Evolutionary conservation across 1,284 basidiomycete genomes (phyloP).

Genomic region (Austroboletus novae-zelandiae): DNA sequence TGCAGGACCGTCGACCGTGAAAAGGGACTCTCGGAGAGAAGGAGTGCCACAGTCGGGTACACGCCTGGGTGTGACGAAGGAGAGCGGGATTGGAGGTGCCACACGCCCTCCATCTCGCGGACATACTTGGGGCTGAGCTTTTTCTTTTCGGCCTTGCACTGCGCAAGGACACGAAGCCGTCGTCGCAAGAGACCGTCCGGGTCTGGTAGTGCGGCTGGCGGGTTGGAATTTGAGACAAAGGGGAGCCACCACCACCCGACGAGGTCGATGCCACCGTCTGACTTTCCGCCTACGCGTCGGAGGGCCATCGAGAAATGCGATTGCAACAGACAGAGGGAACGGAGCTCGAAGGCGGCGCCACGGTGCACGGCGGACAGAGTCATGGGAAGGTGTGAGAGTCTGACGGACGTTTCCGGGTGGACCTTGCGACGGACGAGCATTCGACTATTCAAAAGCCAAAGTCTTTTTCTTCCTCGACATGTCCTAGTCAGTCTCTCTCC

Average conservation of each 20-base stretch:
- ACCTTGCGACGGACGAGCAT: no score
- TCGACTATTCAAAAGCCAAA: no score
- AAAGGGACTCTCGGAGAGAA: conserved; percentile 78
- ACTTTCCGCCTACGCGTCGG: conserved; percentile 71
- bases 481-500: conserved; percentile 39
- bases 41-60: conserved; percentile 59
- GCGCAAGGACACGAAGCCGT: conserved; percentile 75
- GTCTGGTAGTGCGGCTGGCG: conserved; percentile 8
- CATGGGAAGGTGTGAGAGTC: conserved; percentile 13
- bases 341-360: conserved; percentile 76
- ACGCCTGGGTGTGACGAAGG: not conserved
- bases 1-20: conserved; percentile 64
- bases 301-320: conserved; percentile 77
- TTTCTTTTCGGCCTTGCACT: conserved; percentile 89
- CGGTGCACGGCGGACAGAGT: conserved; percentile 49
- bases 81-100: conserved; percentile 35
- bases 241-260: conserved; percentile 92
- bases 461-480: conserved; percentile 28
- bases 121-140: conserved; percentile 76
- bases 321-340: conserved; percentile 61
- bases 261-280: conserved; percentile 88
- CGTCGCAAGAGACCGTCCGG: conserved; percentile 27
- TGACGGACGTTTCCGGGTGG: conserved; percentile 25
- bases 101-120: conserved; percentile 85
- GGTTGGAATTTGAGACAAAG: conserved; percentile 6